Base-by-base conservation (phyloP, 1,284 basidiomycete genomes). In the Boletus sp. region DNA sequence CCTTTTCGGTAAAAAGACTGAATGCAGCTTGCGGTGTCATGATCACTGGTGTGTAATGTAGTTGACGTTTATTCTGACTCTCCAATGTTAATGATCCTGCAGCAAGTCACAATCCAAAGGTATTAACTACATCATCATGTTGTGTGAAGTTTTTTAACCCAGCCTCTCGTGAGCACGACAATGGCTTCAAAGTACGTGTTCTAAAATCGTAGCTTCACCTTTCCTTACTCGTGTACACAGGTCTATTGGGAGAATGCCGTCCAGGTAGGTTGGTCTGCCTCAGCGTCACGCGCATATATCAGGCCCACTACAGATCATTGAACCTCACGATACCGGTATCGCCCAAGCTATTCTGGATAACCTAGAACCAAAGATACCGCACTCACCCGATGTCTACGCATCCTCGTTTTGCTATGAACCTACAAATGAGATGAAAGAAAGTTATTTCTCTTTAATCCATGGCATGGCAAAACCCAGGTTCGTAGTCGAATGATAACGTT, bases 91-190 rank as follows among this genome's bases (percentile, higher is more conserved):
- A 43, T 37, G 13, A 10, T 17, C 32, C 50, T 29, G 8, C 43
- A 86, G 89, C 89, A 5, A 88, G 85, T 52, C 88, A 91, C 57
- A 91, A 91, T 60, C 89, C 89, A 0, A 91, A 89, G 78, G 87
- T 84, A 58, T 41, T 55, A 43, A 22, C 34, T 13, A 16, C 34
- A 10, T 33, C 3, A 22, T 39, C 34, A 16, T 41, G 20, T 35
- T 30, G 27, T 51, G 32, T 39, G 17, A 33, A 1, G n/a, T n/a
- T 20, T 41, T 19, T 36, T 47, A 23, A 57, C 47, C 22, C 42
- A 44, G 22, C 38, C 25, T 39, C 14, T 30, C 32, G 14, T 25
- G 27, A 88, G 86, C 68, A 86, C 62, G 91, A 93, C 58, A 93
- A 93, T 61, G 90, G 91, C 3, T 92, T 88, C 69, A 92, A 93